Conservation (phyloP, 2,329 filamentous ascomycete species). For the Neurospora sp. region DNA sequence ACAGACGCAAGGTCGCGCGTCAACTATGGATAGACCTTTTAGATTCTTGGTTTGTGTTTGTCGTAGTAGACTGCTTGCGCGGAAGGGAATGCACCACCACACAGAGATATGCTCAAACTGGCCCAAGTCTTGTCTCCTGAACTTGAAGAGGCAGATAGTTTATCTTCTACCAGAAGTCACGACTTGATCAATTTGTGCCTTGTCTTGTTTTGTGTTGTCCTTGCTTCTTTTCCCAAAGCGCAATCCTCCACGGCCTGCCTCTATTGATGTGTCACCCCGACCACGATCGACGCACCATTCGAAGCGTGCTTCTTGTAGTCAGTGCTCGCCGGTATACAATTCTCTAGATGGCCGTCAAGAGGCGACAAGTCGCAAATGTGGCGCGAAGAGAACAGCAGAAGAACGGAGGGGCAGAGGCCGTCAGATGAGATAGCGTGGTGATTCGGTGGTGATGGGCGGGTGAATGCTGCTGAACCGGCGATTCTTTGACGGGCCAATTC, state of each 20-base stretch:
- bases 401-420: background rate
- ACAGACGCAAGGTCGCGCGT: background rate
- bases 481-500: background rate
- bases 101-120: background rate
- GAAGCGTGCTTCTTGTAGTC: constrained; percentile 3
- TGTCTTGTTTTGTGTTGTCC: background rate
- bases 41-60: background rate
- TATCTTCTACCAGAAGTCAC: background rate
- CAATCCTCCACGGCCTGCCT: constrained; percentile 3
- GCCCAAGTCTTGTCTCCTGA: background rate
- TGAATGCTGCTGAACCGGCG: background rate
- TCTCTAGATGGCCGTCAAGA: background rate
- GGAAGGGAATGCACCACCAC: background rate
- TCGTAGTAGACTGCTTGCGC: constrained; percentile 1
- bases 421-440: background rate
- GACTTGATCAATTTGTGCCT: background rate
- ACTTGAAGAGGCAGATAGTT: background rate
- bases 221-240: background rate
- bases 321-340: background rate
- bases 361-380: background rate
- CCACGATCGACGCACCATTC: constrained; percentile 10
- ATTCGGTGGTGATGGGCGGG: background rate
- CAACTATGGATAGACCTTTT: background rate
- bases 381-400: background rate
- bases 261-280: constrained; percentile 1